These are phyloP conservation scores for Pleurozium schreberi DNA, from an alignment of 225 moss, liverwort and hornwort genomes.

Conservation along the genomic window DNA sequence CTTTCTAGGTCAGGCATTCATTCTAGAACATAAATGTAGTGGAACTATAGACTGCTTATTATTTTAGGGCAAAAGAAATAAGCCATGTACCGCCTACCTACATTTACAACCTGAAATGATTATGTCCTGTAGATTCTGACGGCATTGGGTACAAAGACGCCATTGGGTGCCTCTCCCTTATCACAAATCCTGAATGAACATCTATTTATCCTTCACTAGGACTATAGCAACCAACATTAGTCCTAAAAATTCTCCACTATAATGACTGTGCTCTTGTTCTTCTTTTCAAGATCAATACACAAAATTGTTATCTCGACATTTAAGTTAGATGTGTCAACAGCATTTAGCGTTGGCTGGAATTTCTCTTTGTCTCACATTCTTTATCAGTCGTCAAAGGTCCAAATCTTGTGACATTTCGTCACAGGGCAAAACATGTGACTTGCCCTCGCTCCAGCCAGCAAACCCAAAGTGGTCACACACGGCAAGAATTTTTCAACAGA, in stretches of 20 bases:
- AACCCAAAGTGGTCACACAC: not conserved
- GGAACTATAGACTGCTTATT: no score
- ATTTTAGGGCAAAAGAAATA: no score
- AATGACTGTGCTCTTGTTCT: not conserved
- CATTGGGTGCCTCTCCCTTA: no score
- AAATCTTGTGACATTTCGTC: not conserved
- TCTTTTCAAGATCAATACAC: not conserved
- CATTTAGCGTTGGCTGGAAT: not conserved
- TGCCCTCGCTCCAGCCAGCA: not conserved
- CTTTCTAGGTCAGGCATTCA: no score
- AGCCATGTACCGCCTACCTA: no score
- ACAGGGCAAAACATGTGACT: not conserved
- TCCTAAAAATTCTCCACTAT: rapidly evolving
- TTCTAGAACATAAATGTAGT: no score
- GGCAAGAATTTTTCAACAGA: not conserved
- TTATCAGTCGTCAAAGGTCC: not conserved
- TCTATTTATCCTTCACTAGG: not conserved
- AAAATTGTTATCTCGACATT: not conserved
- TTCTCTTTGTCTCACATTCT: not conserved
- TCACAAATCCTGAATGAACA: no score
- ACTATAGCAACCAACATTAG: not conserved
- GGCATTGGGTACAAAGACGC: no score
- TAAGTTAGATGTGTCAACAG: not conserved
- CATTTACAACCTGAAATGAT: no score
- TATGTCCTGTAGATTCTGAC: no score